Percentiles rank a stretch among this genome's conserved stretches.
These are phyloP conservation scores for Echites panduratus DNA, from an alignment of 257 asterid genomes.

Conservation along the genomic window DNA sequence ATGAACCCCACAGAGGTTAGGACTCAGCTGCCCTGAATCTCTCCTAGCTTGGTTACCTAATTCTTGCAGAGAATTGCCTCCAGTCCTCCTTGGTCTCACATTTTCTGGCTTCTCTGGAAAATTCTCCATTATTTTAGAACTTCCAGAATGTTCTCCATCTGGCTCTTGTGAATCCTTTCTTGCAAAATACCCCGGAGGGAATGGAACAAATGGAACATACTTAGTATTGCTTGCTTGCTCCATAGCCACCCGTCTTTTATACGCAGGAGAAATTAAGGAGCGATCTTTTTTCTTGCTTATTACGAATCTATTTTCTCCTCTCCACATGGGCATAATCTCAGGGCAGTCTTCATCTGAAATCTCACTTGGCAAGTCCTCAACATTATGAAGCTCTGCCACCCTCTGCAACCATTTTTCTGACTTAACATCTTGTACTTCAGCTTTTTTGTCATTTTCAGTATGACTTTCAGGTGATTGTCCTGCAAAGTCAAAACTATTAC, in stretches of 20 bases:
- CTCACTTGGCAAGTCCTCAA: constrained; percentile 55
- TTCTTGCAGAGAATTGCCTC: constrained; percentile 11
- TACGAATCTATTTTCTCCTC: constrained; percentile 68
- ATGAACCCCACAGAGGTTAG: constrained; percentile 20
- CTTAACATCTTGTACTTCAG: constrained; percentile 42
- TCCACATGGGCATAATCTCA: constrained; percentile 77
- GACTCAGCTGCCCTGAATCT: constrained; percentile 16
- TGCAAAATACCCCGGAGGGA: constrained; percentile 91
- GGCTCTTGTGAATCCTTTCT: constrained; percentile 41
- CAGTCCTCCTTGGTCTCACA: constrained; percentile 7
- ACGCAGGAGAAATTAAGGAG: constrained; percentile 67
- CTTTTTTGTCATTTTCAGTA: constrained; percentile 24
- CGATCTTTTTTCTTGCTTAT: constrained; percentile 73
- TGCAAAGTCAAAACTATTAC: constrained; percentile 19
- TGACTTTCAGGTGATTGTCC: constrained; percentile 20
- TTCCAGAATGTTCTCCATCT: constrained; percentile 25
- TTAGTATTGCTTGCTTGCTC: constrained; percentile 54
- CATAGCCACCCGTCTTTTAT: constrained; percentile 59
- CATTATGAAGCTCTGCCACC: constrained; percentile 64
- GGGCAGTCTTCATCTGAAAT: constrained; percentile 76
- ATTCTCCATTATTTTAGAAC: constrained; percentile 7
- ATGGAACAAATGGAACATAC: constrained; percentile 87
- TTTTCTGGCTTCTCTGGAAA: constrained; percentile 20
- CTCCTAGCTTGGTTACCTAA: constrained; percentile 12
- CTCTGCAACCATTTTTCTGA: constrained; percentile 66